Conservation (phyloP, 352 stramenopile genomes). For the Phytophthora parvispora region DNA sequence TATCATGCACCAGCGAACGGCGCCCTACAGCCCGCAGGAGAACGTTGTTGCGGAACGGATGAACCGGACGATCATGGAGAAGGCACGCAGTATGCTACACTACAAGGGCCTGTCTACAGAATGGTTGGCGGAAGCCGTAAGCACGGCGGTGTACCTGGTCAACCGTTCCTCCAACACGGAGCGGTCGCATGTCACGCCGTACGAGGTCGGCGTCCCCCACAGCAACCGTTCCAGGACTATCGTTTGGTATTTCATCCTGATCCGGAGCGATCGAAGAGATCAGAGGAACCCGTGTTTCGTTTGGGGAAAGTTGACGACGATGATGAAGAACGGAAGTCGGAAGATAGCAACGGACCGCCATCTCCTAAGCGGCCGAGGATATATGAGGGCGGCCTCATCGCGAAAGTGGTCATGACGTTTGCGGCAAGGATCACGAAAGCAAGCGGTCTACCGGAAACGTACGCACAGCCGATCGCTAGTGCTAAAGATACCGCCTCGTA, state of each 20-base stretch:
- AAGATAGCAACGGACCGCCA: constrained; percentile 12
- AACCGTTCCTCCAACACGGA: too few species aligned
- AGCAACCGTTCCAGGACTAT: not conserved
- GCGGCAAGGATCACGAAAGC: constrained; percentile 6
- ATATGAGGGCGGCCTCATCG: constrained; percentile 18
- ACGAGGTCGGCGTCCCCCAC: too few species aligned
- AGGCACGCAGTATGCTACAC: too few species aligned
- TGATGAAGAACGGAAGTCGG: constrained; percentile 10
- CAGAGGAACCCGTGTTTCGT: not conserved
- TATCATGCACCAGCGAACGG: too few species aligned
- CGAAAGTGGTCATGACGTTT: constrained; percentile 8
- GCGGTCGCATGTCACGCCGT: too few species aligned
- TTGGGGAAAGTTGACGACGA: constrained; percentile 4
- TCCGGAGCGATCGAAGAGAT: not conserved
- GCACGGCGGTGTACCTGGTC: too few species aligned
- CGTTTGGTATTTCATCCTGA: constrained; percentile 7
- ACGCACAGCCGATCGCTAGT: constrained; percentile 8
- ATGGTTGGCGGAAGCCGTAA: too few species aligned
- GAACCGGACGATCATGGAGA: too few species aligned
- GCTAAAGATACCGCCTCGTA: not conserved
- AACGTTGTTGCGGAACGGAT: too few species aligned
- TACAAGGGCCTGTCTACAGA: too few species aligned
- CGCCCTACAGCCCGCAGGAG: too few species aligned
- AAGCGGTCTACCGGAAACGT: not conserved
- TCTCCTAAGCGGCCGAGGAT: constrained; percentile 17